Evolutionary conservation across 805 yeast genomes (phyloP).

Genomic region (Cyberlindnera lachancei): DNA sequence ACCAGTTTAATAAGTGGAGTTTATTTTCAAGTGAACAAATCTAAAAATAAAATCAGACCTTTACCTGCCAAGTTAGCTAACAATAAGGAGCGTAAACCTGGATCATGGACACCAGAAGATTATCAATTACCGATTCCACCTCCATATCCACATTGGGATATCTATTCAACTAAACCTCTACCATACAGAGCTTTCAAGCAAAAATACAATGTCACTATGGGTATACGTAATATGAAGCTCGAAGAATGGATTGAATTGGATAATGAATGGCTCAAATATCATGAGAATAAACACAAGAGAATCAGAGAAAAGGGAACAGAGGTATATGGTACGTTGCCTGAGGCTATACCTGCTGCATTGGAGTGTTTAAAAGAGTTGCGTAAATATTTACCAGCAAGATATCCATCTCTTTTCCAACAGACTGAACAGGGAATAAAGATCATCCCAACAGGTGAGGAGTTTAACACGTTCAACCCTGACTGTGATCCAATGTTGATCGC

Average conservation of each 20-base stretch:
- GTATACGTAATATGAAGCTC: slow-evolving; percentile 56
- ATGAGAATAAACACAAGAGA: slow-evolving; percentile 43
- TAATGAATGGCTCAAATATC: slow-evolving; percentile 54
- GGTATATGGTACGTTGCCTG: slow-evolving; percentile 40
- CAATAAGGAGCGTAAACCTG: slow-evolving; percentile 40
- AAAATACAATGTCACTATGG: slow-evolving; percentile 61
- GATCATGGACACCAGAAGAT: slow-evolving; percentile 48
- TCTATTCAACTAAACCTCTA: slow-evolving; percentile 12
- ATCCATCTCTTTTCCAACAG: slow-evolving; percentile 42
- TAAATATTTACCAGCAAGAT: slow-evolving; percentile 46
- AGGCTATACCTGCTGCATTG: slow-evolving; percentile 45
- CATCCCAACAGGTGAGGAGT: slow-evolving; percentile 45
- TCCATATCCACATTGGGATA: slow-evolving; percentile 28
- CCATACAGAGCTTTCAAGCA: slow-evolving; percentile 47
- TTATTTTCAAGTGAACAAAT: background rate
- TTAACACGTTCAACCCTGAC: slow-evolving; percentile 24
- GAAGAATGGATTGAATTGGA: slow-evolving; percentile 62
- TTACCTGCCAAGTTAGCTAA: slow-evolving; percentile 28
- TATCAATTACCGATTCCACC: slow-evolving; percentile 43
- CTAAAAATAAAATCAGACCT: slow-evolving; percentile 16
- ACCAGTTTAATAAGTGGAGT: background rate
- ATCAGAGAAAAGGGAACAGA: slow-evolving; percentile 38
- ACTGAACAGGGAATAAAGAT: slow-evolving; percentile 25
- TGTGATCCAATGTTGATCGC: slow-evolving; percentile 56
- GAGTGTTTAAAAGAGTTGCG: slow-evolving; percentile 49